Conservation (phyloP, 1,284 basidiomycete genomes). For the Rhodotorula mucilaginosa region DNA sequence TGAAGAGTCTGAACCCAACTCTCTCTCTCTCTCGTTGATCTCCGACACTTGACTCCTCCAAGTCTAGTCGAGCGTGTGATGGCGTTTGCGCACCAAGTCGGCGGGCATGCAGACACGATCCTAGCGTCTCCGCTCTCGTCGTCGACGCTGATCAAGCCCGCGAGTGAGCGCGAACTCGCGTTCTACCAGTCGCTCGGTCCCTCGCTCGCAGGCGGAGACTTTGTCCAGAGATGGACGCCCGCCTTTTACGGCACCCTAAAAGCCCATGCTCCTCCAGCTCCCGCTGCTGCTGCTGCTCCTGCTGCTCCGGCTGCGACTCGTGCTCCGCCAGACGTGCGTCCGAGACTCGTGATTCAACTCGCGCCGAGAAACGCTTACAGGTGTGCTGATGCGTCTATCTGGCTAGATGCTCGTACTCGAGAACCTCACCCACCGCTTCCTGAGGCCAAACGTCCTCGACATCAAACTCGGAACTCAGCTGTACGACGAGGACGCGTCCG, state of each 20-base stretch:
- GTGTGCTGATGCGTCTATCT: too few species aligned
- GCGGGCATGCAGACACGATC: conserved; percentile 74
- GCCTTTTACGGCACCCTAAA: conserved; percentile 71
- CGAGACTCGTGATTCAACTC: neutral
- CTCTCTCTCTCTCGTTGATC: neutral
- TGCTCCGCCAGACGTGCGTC: conserved; percentile 45
- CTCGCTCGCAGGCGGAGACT: conserved; percentile 49
- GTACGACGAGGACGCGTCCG: conserved; percentile 62
- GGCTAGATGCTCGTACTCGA: conserved; percentile 74
- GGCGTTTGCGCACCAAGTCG: conserved; percentile 67
- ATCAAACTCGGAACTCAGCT: conserved; percentile 86
- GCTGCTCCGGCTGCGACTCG: neutral
- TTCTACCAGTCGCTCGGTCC: conserved; percentile 71
- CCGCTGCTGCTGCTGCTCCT: neutral
- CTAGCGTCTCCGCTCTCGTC: conserved; percentile 54
- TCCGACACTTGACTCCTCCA: neutral
- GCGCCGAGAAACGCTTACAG: neutral
- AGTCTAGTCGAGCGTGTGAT: neutral
- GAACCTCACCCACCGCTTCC: conserved; percentile 72
- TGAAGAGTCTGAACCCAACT: neutral
- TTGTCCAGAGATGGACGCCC: conserved; percentile 52
- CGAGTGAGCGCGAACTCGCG: conserved; percentile 66
- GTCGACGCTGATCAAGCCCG: conserved; percentile 75
- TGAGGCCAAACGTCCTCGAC: conserved; percentile 81
- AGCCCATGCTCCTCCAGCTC: conserved; percentile 48